A percentile compares a stretch with the other conserved stretches of the same genome.
phyloP scores from a whole-genome alignment of 1,284 basidiomycete genomes.

The Marasmius sp. region DNA sequence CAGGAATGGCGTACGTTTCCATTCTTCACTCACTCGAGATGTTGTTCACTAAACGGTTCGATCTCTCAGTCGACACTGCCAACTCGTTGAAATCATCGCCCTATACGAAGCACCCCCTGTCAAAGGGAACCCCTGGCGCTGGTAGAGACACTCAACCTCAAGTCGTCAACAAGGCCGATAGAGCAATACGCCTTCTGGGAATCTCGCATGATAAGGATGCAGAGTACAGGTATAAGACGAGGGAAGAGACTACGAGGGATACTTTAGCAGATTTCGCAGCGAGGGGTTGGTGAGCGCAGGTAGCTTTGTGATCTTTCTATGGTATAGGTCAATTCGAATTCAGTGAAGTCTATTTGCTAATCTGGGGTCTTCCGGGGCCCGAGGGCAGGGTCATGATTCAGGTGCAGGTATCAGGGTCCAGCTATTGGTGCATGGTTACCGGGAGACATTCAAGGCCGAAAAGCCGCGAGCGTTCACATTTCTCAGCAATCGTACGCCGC shows the following conservation, averaged over 20 bases:
- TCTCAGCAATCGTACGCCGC: no score
- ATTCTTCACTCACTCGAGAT: neutral
- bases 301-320: no score
- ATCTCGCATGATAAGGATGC: conserved; percentile 20
- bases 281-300: conserved; percentile 34
- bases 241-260: conserved; percentile 41
- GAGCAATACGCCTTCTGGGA: conserved; percentile 43
- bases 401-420: no score
- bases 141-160: conserved; percentile 24
- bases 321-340: no score
- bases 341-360: no score
- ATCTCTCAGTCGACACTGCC: conserved; percentile 26
- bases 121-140: conserved; percentile 30
- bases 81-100: conserved; percentile 26
- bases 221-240: conserved; percentile 33
- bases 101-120: conserved; percentile 21
- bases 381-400: no score
- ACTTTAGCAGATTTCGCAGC: conserved; percentile 39
- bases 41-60: neutral
- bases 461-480: no score
- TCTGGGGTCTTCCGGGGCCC: no score
- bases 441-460: no score
- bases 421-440: no score
- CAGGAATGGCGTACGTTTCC: conserved; percentile 31
- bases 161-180: conserved; percentile 31